These are phyloP conservation scores for Xylaria arbuscula DNA, from an alignment of 2,329 filamentous ascomycete species.

Conservation along the genomic window DNA sequence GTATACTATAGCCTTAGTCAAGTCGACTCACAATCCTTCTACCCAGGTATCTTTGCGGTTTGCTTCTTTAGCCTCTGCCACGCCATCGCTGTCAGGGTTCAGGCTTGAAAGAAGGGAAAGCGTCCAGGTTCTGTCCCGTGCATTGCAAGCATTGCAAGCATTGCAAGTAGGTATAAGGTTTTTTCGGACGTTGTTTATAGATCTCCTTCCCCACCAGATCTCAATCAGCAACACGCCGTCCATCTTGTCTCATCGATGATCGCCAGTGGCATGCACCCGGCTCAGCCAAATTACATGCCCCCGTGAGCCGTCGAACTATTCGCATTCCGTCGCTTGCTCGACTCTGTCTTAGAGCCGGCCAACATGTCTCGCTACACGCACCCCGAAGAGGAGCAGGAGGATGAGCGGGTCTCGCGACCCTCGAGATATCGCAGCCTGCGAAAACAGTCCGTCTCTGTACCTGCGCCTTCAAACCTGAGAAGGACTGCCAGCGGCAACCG, in stretches of 20 bases:
- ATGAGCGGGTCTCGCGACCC: constrained; percentile 44
- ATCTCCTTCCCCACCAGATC: constrained; percentile 29
- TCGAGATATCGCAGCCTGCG: constrained; percentile 52
- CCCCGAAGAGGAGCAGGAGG: constrained; percentile 13
- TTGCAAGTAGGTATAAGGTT: neutral
- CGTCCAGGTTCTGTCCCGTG: neutral
- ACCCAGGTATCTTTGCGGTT: neutral
- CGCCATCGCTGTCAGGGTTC: constrained; percentile 20
- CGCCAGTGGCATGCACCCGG: neutral
- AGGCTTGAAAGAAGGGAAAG: constrained; percentile 14
- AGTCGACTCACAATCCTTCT: neutral
- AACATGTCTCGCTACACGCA: constrained; percentile 38
- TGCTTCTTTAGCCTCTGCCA: neutral
- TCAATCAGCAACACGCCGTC: constrained; percentile 15
- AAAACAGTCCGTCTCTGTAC: constrained; percentile 48
- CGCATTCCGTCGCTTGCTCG: neutral
- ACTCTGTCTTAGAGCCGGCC: constrained; percentile 21
- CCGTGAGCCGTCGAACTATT: constrained; percentile 12
- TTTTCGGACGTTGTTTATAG: constrained; percentile 18
- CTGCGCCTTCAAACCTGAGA: constrained; percentile 39
- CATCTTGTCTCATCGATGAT: constrained; percentile 23
- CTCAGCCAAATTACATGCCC: constrained; percentile 2
- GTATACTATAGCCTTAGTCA: neutral
- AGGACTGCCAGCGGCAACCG: constrained; percentile 37
- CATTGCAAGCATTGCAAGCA: no score